Base-by-base conservation (phyloP, 257 asterid species). In the Gentiana dahurica region DNA sequence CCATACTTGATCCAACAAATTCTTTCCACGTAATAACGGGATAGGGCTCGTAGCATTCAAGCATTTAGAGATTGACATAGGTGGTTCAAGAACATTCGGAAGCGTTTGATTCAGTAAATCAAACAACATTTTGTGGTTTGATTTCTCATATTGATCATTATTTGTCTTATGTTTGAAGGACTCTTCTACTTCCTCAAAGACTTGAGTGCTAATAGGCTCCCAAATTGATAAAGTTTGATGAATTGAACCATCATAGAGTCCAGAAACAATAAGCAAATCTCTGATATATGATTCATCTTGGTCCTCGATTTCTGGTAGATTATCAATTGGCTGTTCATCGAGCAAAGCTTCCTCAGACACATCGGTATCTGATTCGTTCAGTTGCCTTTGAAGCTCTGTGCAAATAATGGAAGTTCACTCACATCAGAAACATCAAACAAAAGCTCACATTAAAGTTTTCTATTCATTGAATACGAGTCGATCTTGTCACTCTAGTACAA, bases 231-330 rank as follows among this genome's bases (percentile, higher is more conserved):
- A 54, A 53, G 89, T 77, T 65, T 58, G 76, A 51, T 78, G 71
- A 53, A 62, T 72, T 24, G 94, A 71, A 60, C 86, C 89, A 62
- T 81, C 81, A 55, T 83, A 92, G 12, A 85, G 69, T 61, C 97
- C 97, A 58, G 95, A 79, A 71, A 84, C 89, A 32, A 83, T 56
- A 8, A 92, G 94, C 81, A 92, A 80, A 59, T 88, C 95, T 75
- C 94, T 80, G 43, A 92, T 57, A 49, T 83, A 92, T 73, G 91
- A 84, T 80, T 88, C 84, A 12, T 65, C 77, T 51, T 70, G 80
- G 70, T 88, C 94, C 67, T 81, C 83, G 62, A 81, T 71, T 54
- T 75, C 81, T 66, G 58, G 49, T 69, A 65, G 58, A 62, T 83
- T 95, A 61, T 85, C 91, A 15, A 53, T 38, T 32, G 79, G 63